These are phyloP conservation scores for Cytospora piceae DNA, from an alignment of 2,329 filamentous ascomycete genomes.

Conservation along the genomic window DNA sequence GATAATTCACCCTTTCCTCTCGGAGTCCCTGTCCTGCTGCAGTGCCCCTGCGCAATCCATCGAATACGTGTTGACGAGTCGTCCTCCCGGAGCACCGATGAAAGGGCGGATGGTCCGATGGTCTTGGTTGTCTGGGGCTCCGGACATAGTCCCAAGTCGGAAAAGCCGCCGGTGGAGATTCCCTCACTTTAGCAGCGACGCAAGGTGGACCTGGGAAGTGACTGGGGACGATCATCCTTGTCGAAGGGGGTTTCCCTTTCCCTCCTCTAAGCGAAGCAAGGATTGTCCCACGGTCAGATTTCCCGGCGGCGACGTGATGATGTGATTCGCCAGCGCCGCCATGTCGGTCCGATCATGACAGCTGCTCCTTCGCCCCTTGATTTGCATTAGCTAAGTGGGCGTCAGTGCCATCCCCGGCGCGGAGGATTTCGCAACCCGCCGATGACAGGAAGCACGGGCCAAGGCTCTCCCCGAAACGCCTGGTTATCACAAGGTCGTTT, in stretches of 20 bases:
- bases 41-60: neutral
- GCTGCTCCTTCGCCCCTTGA: conserved; percentile 27
- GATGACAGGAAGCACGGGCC: conserved; percentile 27
- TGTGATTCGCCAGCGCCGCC: conserved; percentile 24
- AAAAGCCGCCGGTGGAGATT: conserved; percentile 19
- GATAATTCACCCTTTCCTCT: neutral
- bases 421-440: conserved; percentile 21
- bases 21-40: neutral
- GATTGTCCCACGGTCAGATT: conserved; percentile 22
- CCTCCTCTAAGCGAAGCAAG: conserved; percentile 18
- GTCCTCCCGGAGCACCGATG: neutral
- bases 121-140: conserved; percentile 13
- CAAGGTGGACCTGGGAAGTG: conserved; percentile 8
- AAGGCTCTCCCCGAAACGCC: neutral
- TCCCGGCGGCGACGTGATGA: conserved; percentile 4
- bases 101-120: conserved; percentile 14
- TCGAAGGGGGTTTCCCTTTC: conserved; percentile 15
- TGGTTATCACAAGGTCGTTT: too few relatives aligned
- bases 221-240: conserved; percentile 13
- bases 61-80: neutral
- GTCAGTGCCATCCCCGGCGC: conserved; percentile 18
- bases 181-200: conserved; percentile 27
- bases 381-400: conserved; percentile 26
- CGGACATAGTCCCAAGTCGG: conserved; percentile 9
- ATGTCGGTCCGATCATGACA: conserved; percentile 28